These are phyloP conservation scores for Multifurca ochricompacta DNA, from an alignment of 768 basidiomycete genomes.

Conservation along the genomic window DNA sequence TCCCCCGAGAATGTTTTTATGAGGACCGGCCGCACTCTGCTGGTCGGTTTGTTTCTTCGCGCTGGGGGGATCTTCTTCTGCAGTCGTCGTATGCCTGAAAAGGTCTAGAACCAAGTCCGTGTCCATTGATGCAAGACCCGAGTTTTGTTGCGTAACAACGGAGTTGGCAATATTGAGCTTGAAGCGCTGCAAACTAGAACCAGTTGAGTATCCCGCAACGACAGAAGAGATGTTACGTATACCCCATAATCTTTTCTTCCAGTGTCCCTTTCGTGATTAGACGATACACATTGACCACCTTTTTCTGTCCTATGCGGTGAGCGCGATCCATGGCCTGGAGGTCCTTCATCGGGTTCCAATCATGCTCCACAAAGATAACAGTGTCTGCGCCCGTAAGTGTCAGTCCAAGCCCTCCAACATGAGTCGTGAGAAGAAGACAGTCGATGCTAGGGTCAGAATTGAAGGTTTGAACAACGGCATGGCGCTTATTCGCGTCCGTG, in stretches of 20 bases:
- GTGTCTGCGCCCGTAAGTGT: slow-evolving; percentile 98
- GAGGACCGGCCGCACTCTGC: slow-evolving; percentile 44
- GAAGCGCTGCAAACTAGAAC: slow-evolving; percentile 84
- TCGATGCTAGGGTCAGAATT: slow-evolving; percentile 97
- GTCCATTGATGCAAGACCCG: slow-evolving; percentile 91
- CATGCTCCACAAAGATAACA: slow-evolving; percentile 98
- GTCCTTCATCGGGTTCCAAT: slow-evolving; percentile 99
- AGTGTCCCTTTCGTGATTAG: slow-evolving; percentile 94
- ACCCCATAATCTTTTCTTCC: slow-evolving; percentile 99
- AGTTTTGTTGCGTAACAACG: slow-evolving; percentile 95
- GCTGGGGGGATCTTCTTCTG: slow-evolving; percentile 62
- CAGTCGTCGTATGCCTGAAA: slow-evolving; percentile 74
- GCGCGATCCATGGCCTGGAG: slow-evolving; percentile 99
- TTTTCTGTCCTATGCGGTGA: slow-evolving; percentile 96
- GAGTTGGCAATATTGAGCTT: slow-evolving; percentile 97
- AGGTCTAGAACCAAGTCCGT: slow-evolving; percentile 95
- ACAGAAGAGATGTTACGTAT: slow-evolving; percentile 24
- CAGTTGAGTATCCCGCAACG: slow-evolving; percentile 8
- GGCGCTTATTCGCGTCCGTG: slow-evolving; percentile 89
- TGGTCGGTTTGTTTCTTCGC: slow-evolving; percentile 48
- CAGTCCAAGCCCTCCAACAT: slow-evolving; percentile 92
- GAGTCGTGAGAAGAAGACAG: slow-evolving; percentile 89
- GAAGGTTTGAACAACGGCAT: slow-evolving; percentile 96
- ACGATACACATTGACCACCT: slow-evolving; percentile 97
- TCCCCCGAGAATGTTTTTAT: slow-evolving; percentile 82